These are phyloP conservation scores for Solanum raphanifolium DNA, from an alignment of 257 asterid species.

Conservation along the genomic window DNA sequence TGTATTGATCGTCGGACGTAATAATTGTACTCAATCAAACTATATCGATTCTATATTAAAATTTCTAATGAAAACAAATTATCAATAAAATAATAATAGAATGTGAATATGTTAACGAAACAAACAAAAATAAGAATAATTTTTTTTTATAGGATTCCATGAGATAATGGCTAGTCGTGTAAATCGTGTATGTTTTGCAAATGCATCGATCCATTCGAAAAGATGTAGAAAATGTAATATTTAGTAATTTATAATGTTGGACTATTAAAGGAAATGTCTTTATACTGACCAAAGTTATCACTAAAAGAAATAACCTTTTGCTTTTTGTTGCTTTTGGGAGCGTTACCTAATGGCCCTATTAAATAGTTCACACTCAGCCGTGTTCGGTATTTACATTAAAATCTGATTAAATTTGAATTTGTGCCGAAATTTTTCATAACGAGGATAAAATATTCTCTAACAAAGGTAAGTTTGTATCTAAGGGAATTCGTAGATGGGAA, in stretches of 20 bases:
- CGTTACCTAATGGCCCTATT: conserved; percentile 8
- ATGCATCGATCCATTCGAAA: not conserved
- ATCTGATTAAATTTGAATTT: too few species aligned
- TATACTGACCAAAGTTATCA: conserved; percentile 17
- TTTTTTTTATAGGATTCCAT: not conserved
- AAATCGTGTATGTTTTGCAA: not conserved
- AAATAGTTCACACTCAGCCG: not conserved
- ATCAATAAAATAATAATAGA: not conserved
- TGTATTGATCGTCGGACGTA: not conserved
- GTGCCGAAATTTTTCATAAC: fast-evolving
- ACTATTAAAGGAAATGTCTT: conserved; percentile 4
- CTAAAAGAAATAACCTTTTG: conserved; percentile 22
- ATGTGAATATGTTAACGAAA: too few species aligned
- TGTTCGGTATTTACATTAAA: too few species aligned
- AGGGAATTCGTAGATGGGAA: not conserved
- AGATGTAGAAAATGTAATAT: not conserved
- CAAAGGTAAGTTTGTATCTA: too few species aligned
- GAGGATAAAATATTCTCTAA: too few species aligned
- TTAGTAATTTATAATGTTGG: not conserved
- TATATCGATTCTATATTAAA: not conserved
- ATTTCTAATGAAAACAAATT: not conserved
- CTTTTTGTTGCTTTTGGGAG: conserved; percentile 29
- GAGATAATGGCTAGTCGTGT: not conserved
- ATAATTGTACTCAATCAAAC: not conserved
- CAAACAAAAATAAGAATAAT: not conserved